phyloP scores from a whole-genome alignment of 768 basidiomycete genomes.

The Lentinus brumalis region DNA sequence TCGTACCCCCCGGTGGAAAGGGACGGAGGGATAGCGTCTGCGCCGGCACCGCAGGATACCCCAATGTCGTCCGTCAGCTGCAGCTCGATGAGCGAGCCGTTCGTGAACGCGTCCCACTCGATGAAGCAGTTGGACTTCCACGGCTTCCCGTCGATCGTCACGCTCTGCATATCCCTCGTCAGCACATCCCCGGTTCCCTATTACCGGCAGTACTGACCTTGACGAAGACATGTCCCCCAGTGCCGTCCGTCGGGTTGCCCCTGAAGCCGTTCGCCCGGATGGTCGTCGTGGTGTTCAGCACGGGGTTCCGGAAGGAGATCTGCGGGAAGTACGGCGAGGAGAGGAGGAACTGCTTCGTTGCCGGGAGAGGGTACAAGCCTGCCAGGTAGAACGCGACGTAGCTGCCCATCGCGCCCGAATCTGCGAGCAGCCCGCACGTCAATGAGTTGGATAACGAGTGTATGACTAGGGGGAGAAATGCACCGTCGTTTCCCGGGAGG shows the following conservation, averaged over 20 bases:
- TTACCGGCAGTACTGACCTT: slow-evolving; percentile 39
- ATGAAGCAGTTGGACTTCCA: slow-evolving; percentile 68
- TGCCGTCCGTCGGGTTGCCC: slow-evolving; percentile 53
- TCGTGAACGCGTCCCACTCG: slow-evolving; percentile 64
- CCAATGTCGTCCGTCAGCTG: slow-evolving; percentile 56
- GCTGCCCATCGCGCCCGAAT: slow-evolving; percentile 62
- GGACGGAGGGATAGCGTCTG: slow-evolving; percentile 56
- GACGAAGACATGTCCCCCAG: slow-evolving; percentile 57
- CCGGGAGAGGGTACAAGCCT: slow-evolving; percentile 65
- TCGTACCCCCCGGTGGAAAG: slow-evolving; percentile 63
- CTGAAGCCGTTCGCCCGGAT: slow-evolving; percentile 52
- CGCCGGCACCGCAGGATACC: slow-evolving; percentile 50
- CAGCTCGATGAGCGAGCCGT: slow-evolving; percentile 54
- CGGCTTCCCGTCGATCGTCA: slow-evolving; percentile 54
- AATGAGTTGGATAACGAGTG: not conserved
- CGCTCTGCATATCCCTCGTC: slow-evolving; percentile 40
- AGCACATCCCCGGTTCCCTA: too few species aligned
- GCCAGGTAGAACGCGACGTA: slow-evolving; percentile 60
- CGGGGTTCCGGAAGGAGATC: slow-evolving; percentile 61
- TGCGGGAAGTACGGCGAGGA: slow-evolving; percentile 63
- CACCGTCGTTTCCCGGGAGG: slow-evolving; percentile 68
- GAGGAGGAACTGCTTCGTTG: slow-evolving; percentile 58
- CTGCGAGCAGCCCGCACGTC: not conserved
- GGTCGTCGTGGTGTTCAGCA: slow-evolving; percentile 56
- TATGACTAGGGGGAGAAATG: slow-evolving; percentile 13